Percentiles rank a stretch among this genome's conserved stretches.
These are phyloP conservation scores for Lagenidium giganteum DNA, from an alignment of 352 stramenopile genomes.

Conservation along the genomic window DNA sequence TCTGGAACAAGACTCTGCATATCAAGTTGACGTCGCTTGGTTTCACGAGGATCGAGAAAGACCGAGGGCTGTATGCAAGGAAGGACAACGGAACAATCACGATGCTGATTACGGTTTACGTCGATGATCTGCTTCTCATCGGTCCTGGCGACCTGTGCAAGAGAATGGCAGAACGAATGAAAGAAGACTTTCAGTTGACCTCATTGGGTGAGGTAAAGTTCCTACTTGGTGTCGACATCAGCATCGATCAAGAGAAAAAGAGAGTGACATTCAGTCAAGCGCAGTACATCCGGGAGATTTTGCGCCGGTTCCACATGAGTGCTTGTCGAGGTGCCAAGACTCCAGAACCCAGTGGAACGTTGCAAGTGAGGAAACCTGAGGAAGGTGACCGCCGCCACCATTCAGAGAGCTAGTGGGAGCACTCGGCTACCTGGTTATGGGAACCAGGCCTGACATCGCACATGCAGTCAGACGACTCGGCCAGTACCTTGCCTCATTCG, in stretches of 20 bases:
- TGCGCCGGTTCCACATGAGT: constrained; percentile 4
- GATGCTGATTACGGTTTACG: constrained; percentile 7
- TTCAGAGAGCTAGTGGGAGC: constrained; percentile 6
- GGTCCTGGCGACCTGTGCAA: not conserved
- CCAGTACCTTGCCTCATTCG: constrained; percentile 5
- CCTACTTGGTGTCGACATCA: constrained; percentile 7
- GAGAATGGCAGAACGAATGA: not conserved
- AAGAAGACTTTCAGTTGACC: not conserved
- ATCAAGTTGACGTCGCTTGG: not conserved
- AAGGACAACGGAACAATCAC: not conserved
- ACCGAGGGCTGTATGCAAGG: constrained; percentile 4
- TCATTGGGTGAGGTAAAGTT: constrained; percentile 5
- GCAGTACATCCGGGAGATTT: constrained; percentile 6
- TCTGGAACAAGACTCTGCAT: constrained; percentile 7
- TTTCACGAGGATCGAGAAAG: not conserved
- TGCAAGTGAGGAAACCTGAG: too few relatives aligned
- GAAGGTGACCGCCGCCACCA: too few relatives aligned
- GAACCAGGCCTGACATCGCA: constrained; percentile 16
- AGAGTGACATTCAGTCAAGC: constrained; percentile 8
- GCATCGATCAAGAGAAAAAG: constrained; percentile 1
- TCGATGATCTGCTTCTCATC: constrained; percentile 8
- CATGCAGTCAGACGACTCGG: constrained; percentile 9
- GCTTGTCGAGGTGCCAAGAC: constrained; percentile 2
- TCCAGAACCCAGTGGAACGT: too few relatives aligned
- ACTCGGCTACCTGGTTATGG: constrained; percentile 16